These are phyloP conservation scores for Penicillium taxi DNA, from an alignment of 495 filamentous ascomycete species.

Conservation along the genomic window DNA sequence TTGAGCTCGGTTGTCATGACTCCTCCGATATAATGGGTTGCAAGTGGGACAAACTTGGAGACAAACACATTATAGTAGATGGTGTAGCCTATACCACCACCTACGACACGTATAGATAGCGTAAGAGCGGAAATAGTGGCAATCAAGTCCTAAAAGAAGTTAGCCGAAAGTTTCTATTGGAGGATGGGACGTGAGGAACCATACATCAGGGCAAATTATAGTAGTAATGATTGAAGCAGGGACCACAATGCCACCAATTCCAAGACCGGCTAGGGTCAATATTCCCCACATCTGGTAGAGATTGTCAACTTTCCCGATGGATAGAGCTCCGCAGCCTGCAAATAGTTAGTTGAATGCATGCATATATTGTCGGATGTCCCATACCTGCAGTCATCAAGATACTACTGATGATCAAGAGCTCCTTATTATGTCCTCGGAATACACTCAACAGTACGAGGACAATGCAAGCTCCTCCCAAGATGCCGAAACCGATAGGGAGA, in stretches of 20 bases:
- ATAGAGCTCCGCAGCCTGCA: conserved; percentile 53
- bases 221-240: conserved; percentile 64
- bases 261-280: conserved; percentile 56
- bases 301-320: conserved; percentile 50
- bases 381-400: conserved; percentile 60
- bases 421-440: conserved; percentile 54
- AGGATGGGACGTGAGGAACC: not conserved
- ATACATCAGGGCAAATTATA: conserved; percentile 60
- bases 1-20: conserved; percentile 45
- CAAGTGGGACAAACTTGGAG: conserved; percentile 51
- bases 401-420: conserved; percentile 54
- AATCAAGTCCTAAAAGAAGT: conserved; percentile 48
- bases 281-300: conserved; percentile 53
- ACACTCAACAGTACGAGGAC: conserved; percentile 53
- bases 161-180: not conserved
- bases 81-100: conserved; percentile 62
- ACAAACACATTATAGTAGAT: conserved; percentile 73
- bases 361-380: conserved; percentile 4
- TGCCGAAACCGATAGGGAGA: conserved; percentile 56
- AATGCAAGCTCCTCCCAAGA: conserved; percentile 54
- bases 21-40: conserved; percentile 44
- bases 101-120: conserved; percentile 62
- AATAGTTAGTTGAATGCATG: conserved; percentile 1
- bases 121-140: conserved; percentile 69
- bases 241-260: conserved; percentile 67